Conservation (phyloP, 345 rosid species). For the Lagerstroemia speciosa region DNA sequence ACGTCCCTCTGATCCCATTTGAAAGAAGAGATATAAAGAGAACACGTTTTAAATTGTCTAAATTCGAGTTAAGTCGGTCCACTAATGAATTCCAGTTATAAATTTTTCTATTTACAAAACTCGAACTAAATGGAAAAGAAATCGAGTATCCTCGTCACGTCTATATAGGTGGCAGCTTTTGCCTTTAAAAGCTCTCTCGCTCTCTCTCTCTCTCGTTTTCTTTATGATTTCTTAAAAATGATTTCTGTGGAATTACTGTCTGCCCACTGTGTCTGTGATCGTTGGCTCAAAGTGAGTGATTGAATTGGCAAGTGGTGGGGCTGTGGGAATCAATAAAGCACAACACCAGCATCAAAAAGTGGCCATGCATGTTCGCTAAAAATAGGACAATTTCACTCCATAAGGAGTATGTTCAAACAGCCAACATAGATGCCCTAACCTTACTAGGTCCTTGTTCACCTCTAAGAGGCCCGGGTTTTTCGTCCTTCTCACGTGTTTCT, state of each 20-base stretch:
- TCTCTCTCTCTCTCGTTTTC: too few species aligned
- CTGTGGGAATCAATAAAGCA: conserved; percentile 11
- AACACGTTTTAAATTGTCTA: too few species aligned
- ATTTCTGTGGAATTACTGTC: conserved; percentile 1
- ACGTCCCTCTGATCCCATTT: too few species aligned
- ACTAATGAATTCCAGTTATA: too few species aligned
- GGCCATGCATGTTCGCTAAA: background rate
- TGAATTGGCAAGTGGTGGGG: background rate
- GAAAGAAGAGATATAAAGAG: too few species aligned
- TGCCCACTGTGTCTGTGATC: background rate
- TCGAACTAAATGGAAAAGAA: too few species aligned
- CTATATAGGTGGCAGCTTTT: conserved; percentile 14
- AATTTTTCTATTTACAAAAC: too few species aligned
- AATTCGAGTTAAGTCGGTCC: too few species aligned
- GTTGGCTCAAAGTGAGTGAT: background rate
- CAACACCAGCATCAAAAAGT: conserved; percentile 6
- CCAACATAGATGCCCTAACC: too few species aligned
- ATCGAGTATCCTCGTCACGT: too few species aligned
- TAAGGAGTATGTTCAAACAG: background rate
- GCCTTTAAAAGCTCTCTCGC: conserved; percentile 10
- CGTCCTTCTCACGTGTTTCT: too few species aligned
- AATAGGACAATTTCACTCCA: background rate
- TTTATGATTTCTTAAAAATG: background rate
- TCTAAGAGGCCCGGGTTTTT: background rate
- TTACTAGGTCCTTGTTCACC: background rate